Base-by-base conservation (phyloP, 805 yeast genomes). In the Cyberlindnera misumaiensis region DNA sequence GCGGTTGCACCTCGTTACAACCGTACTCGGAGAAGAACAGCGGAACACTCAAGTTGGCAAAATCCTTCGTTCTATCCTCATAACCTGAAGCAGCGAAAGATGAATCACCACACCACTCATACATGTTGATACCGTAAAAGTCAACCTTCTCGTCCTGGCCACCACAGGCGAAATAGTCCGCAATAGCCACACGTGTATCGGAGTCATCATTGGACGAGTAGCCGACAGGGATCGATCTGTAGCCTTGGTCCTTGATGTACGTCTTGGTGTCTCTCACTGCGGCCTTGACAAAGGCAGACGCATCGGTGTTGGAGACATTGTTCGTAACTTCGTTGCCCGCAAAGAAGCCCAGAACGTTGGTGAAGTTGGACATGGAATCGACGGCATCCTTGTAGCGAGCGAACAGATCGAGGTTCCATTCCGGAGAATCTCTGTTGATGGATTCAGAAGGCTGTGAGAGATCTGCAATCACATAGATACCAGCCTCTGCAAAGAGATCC, bases 261-360 rank as follows among this genome's bases (percentile, higher is more conserved):
- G 71, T 58, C 65, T 82, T 85, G 56, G 72, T 72, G 59, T 86
- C 95, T 62, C 95, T 80, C 49, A 86, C 69, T 24, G 95, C 95
- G 39, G 95, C 96, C 70, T 86, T 86, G 46, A 87, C 89, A 55
- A 77, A 85, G 4, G 94, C 83, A 31, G 94, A 84, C 35, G 95
- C 79, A 49, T 77, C 82, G 22, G 93, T 75, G 64, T 82, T 84
- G 45, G 83, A 59, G 26, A 57, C 58, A 57, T 81, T 80, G 60
- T 85, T 85, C 52, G 84, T 73, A 44, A 86, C 95, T 70, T 86
- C 96, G 62, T 86, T 86, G 58, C 95, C 95, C 36, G 95, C 95
- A 60, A 86, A 85, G 72, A 85, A 87, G 18, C 95, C 96, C 44
- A 86, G 68, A 30, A 82, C 79, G 61, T 86, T 86, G 35, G 79